phyloP scores from a whole-genome alignment of 148 eudicot genomes.

The Vaccinium corymbosum region DNA sequence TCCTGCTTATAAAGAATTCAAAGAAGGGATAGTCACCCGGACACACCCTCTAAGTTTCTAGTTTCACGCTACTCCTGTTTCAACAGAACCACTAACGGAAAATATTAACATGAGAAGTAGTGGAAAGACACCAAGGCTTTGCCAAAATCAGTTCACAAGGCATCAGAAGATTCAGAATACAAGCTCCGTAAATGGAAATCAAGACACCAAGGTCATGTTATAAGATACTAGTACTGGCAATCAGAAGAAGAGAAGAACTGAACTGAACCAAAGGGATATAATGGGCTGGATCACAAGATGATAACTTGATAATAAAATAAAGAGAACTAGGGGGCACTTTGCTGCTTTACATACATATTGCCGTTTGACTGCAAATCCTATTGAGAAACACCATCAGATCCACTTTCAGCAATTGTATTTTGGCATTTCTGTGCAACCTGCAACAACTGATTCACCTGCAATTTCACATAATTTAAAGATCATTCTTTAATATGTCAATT shows the following conservation, averaged over 20 bases:
- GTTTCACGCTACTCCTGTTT: background rate
- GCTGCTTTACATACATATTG: constrained; percentile 55
- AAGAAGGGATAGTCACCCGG: too few relatives aligned
- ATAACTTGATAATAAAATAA: background rate
- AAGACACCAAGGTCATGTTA: background rate
- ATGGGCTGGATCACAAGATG: constrained; percentile 7
- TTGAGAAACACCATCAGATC: constrained; percentile 72
- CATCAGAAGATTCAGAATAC: constrained; percentile 2
- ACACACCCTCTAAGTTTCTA: too few relatives aligned
- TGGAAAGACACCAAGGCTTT: background rate
- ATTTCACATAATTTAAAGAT: background rate
- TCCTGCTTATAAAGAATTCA: background rate
- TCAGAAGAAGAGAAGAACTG: background rate
- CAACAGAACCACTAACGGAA: background rate
- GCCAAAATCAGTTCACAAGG: background rate
- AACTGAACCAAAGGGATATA: background rate
- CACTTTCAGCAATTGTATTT: constrained; percentile 69
- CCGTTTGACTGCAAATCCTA: constrained; percentile 78
- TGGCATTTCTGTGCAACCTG: constrained; percentile 97
- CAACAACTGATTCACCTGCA: constrained; percentile 83
- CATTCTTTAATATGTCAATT: background rate
- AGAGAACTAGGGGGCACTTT: background rate
- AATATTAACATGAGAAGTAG: background rate
- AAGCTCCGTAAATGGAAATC: background rate
- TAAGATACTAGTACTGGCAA: background rate